Conservation (phyloP, 106 monocot species). For the Dendrobium nobile region DNA sequence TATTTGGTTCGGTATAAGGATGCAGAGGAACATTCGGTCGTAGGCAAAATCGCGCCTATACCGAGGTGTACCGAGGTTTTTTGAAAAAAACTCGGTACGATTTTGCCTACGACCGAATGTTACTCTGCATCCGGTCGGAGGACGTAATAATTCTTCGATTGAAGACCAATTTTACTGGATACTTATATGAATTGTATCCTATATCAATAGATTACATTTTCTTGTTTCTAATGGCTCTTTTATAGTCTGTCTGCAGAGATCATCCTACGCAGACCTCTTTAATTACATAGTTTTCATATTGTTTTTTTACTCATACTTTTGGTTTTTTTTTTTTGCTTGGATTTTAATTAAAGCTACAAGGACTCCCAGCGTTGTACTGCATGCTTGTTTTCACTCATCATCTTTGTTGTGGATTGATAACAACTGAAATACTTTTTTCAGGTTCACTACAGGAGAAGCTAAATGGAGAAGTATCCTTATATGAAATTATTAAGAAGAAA, state of each 20-base stretch:
- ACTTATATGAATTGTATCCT: no score
- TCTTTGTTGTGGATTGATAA: neutral
- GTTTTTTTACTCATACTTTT: neutral
- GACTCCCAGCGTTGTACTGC: neutral
- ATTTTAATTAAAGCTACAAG: neutral
- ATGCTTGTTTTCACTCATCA: neutral
- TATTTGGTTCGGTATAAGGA: no score
- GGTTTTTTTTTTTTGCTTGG: neutral
- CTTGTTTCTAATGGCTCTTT: neutral
- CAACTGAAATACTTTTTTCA: conserved; percentile 6
- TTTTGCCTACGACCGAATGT: no score
- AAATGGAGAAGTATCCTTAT: conserved; percentile 12
- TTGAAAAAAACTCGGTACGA: no score
- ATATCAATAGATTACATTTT: no score
- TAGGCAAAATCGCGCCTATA: no score
- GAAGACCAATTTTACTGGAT: no score
- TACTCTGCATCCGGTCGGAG: no score
- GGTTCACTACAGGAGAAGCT: conserved; percentile 20
- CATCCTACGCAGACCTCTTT: neutral
- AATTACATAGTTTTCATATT: neutral
- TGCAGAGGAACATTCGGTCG: no score
- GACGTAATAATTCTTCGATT: no score
- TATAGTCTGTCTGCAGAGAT: neutral
- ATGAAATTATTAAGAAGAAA: conserved; percentile 13
- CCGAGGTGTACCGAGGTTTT: no score